These are phyloP conservation scores for Penicillium freii DNA, from an alignment of 2,329 filamentous ascomycete genomes.

Conservation along the genomic window DNA sequence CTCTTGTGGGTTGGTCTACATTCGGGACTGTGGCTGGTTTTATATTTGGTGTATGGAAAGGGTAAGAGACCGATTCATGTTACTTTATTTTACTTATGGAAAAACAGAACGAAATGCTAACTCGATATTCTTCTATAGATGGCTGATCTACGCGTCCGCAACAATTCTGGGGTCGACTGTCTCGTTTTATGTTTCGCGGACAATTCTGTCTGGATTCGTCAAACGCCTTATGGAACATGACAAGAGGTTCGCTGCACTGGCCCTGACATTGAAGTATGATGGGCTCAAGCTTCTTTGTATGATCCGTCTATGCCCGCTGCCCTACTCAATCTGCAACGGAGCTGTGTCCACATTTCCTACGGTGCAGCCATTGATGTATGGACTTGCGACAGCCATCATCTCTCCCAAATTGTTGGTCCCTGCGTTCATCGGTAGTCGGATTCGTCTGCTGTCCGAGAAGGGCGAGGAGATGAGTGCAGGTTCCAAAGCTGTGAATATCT, in stretches of 20 bases:
- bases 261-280: constrained; percentile 84
- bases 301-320: constrained; percentile 87
- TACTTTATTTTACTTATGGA: not conserved
- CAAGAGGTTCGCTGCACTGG: constrained; percentile 81
- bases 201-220: constrained; percentile 75
- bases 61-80: constrained; percentile 49
- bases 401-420: constrained; percentile 87
- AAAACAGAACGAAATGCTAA: constrained; percentile 1
- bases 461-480: constrained; percentile 77
- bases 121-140: constrained; percentile 53
- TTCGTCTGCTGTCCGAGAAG: constrained; percentile 78
- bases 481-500: constrained; percentile 79
- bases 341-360: constrained; percentile 92
- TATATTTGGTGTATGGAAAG: constrained; percentile 68
- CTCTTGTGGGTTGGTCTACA: constrained; percentile 81
- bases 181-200: constrained; percentile 78
- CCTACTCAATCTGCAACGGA: constrained; percentile 90
- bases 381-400: constrained; percentile 75
- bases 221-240: constrained; percentile 77
- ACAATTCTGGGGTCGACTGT: constrained; percentile 74
- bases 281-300: constrained; percentile 85
- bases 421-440: constrained; percentile 82
- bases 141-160: constrained; percentile 77
- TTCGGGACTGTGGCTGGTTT: constrained; percentile 69
- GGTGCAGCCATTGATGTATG: constrained; percentile 72